Percentiles rank a stretch among this genome's conserved stretches.
These are phyloP conservation scores for Gonapodya sp. DNA, from an alignment of 192 early-diverging fungal species.

Conservation along the genomic window DNA sequence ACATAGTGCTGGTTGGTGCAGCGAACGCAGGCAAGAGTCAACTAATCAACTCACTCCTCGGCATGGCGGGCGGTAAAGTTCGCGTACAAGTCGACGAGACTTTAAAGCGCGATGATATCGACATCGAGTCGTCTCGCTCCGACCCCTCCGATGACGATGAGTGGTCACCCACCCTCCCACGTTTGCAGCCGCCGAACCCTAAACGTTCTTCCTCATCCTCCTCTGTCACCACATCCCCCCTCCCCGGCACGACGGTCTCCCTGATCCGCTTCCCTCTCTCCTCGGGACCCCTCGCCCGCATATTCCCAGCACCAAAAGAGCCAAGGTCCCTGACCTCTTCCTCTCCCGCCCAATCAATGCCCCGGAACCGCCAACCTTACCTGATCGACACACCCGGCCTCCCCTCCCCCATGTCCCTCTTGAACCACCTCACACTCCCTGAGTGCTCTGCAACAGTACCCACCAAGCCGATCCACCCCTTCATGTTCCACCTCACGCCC, in stretches of 20 bases:
- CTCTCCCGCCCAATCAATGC: neutral
- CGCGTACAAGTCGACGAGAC: neutral
- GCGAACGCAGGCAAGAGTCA: slow-evolving; percentile 3
- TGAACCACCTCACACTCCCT: slow-evolving; percentile 5
- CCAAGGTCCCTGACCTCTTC: neutral
- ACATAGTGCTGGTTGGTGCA: neutral
- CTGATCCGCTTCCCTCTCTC: neutral
- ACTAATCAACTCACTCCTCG: neutral
- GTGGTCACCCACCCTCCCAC: neutral
- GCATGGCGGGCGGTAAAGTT: neutral
- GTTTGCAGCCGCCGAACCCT: neutral
- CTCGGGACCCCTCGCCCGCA: neutral
- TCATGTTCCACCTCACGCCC: neutral
- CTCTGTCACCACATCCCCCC: neutral
- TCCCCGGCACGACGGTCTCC: slow-evolving; percentile 1
- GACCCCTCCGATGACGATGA: neutral
- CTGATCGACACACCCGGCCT: slow-evolving; percentile 11
- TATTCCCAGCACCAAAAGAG: neutral
- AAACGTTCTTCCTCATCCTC: neutral
- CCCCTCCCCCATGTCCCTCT: neutral
- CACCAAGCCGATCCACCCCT: neutral
- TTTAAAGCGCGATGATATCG: neutral
- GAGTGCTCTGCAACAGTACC: neutral
- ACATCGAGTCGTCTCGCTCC: neutral
- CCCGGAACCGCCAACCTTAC: neutral